Conservation (phyloP, 2,329 filamentous ascomycete species). For the Calonectria pauciramosa region DNA sequence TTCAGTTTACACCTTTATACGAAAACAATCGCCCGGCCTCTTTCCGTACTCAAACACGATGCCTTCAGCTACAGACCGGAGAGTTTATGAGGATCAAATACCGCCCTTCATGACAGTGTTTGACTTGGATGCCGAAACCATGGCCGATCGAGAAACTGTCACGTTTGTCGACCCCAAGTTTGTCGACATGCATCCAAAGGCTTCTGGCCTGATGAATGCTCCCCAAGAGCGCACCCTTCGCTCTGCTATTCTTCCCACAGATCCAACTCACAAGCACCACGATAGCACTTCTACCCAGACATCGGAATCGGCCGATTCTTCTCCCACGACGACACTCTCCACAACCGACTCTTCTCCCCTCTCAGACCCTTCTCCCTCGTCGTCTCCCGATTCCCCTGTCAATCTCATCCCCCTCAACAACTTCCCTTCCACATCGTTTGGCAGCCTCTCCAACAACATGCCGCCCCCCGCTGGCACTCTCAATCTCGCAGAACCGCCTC, state of each 20-base stretch:
- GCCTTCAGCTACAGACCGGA: conserved; percentile 73
- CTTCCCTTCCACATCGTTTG: conserved; percentile 74
- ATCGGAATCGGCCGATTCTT: conserved; percentile 91
- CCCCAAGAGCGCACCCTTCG: conserved; percentile 54
- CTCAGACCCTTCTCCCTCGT: conserved; percentile 90
- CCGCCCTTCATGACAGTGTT: conserved; percentile 84
- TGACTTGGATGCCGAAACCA: conserved; percentile 71
- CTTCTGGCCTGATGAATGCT: conserved; percentile 54
- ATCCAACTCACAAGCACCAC: conserved; percentile 76
- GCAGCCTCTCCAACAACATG: conserved; percentile 48
- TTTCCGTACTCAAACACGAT: conserved; percentile 56
- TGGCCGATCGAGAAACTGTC: conserved; percentile 66
- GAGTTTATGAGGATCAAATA: conserved; percentile 78
- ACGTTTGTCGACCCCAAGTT: conserved; percentile 68
- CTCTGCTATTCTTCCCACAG: conserved; percentile 57
- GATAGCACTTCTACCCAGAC: conserved; percentile 84
- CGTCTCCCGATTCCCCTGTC: conserved; percentile 90
- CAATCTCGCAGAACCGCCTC: conserved; percentile 58
- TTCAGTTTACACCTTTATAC: conserved; percentile 16
- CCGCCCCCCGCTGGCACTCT: conserved; percentile 54
- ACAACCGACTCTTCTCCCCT: conserved; percentile 92
- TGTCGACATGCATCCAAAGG: conserved; percentile 60
- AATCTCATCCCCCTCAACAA: conserved; percentile 79
- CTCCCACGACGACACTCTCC: conserved; percentile 92
- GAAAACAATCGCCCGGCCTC: conserved; percentile 8